Evolutionary conservation across 2,329 filamentous ascomycete genomes (phyloP).

Genomic region (Hansfordia pulvinata): DNA sequence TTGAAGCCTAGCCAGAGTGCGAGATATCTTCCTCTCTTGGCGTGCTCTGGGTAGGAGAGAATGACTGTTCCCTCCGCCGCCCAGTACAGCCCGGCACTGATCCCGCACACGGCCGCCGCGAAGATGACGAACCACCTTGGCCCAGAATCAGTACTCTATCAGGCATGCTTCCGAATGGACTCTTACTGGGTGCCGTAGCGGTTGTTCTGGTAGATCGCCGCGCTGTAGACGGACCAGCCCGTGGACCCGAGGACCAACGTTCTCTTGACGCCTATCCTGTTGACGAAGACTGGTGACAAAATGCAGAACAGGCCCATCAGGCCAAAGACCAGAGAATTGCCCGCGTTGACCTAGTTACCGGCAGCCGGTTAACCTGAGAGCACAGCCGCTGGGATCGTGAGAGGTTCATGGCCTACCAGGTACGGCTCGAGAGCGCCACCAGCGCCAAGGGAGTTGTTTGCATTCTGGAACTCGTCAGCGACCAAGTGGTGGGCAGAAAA

Average conservation of each 20-base stretch:
- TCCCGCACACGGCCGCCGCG: conserved; percentile 54
- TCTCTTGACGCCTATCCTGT: conserved; percentile 17
- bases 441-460: neutral
- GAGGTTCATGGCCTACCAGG: no score
- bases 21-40: conserved; percentile 49
- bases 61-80: conserved; percentile 63
- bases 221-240: conserved; percentile 21
- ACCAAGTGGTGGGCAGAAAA: no score
- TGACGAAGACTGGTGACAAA: conserved; percentile 17
- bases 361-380: no score
- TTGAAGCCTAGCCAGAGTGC: conserved; percentile 53
- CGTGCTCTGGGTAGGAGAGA: conserved; percentile 57
- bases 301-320: conserved; percentile 21
- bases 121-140: conserved; percentile 58
- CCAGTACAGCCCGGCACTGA: conserved; percentile 64
- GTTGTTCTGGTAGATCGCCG: conserved; percentile 21
- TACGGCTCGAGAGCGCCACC: neutral
- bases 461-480: no score
- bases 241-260: conserved; percentile 19
- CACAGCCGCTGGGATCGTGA: no score
- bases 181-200: conserved; percentile 1
- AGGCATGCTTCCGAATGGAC: no score
- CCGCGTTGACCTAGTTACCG: conserved; percentile 20
- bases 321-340: conserved; percentile 21
- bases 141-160: no score